Base-by-base conservation (phyloP, 2,329 filamentous ascomycete genomes). In the Ciborinia camelliae region DNA sequence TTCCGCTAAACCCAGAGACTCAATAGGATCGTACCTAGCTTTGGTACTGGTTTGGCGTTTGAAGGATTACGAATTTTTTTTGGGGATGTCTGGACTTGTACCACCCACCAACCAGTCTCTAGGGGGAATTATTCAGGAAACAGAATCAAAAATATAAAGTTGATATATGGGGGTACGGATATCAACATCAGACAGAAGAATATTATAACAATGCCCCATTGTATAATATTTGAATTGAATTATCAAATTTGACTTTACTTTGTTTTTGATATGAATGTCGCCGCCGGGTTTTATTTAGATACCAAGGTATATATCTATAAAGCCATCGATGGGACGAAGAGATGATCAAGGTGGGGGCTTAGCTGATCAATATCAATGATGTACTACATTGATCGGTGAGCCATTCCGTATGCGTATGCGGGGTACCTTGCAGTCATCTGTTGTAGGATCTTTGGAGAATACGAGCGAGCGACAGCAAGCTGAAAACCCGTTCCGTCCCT, bases 321-420 rank as follows among this genome's bases (percentile, higher is more conserved):
- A 18, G 20, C 28, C 41, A 23, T 32, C 12, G n/a, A 6, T 15
- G 43, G 37, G 7, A 32, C 32, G 30, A 8, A 32, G 18, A 18
- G n/a, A 32, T 3, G 7, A 14, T 26, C 14, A 23, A 18, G n/a
- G n/a, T 26, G 28, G 18, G 6, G 28, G 28, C 41, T 41, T 26
- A 58, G 41, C 41, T 47, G 41, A 47, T 35, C 41, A 26, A 59
- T 20, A 35, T 35, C 20, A 45, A 35, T 47, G 15, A 35, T 47
- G 41, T 47, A 23, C n/a, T 20, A 18, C 28, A 47, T 58, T 20
- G 41, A 20, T 58, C 14, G 20, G n/a, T 37, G 43, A 20, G 55
- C 41, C n/a, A 30, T 59, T 20, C 55, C 41, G 41, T 59, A 30
- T 35, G 55, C 41, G 41, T 59, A 30, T 35, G 55, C 55, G 30